These are phyloP conservation scores for Nephelium lappaceum DNA, from an alignment of 345 rosid genomes.

Conservation along the genomic window DNA sequence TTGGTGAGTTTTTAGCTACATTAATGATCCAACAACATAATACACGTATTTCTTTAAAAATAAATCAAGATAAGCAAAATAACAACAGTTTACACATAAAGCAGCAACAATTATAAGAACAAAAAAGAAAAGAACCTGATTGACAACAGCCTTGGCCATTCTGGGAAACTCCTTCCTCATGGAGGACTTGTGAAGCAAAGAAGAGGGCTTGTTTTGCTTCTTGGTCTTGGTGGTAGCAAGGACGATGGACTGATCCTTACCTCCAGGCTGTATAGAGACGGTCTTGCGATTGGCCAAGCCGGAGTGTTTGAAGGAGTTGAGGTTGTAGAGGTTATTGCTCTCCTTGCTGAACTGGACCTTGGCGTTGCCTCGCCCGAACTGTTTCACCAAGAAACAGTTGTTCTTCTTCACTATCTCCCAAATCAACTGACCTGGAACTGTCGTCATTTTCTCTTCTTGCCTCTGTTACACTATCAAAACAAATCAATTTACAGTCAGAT, in stretches of 20 bases:
- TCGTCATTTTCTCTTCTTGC: constrained; percentile 43
- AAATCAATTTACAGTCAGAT: not conserved
- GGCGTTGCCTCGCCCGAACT: constrained; percentile 70
- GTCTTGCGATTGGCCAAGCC: constrained; percentile 74
- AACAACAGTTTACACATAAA: not conserved
- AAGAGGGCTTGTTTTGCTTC: constrained; percentile 74
- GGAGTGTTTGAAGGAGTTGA: constrained; percentile 81
- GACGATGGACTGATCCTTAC: constrained; percentile 50
- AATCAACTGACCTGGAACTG: constrained; percentile 70
- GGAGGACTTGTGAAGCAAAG: constrained; percentile 60
- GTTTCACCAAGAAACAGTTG: constrained; percentile 74
- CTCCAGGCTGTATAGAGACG: constrained; percentile 53
- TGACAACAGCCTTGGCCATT: constrained; percentile 71
- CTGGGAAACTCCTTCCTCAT: constrained; percentile 71
- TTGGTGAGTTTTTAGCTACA: not conserved
- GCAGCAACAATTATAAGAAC: too few species aligned
- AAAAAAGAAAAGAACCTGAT: constrained; percentile 49
- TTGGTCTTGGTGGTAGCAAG: constrained; percentile 69
- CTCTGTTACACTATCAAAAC: not conserved
- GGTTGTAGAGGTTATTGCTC: constrained; percentile 71
- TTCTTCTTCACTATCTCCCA: constrained; percentile 86
- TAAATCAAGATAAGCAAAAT: not conserved
- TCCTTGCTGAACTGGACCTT: constrained; percentile 74
- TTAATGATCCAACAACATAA: not conserved
- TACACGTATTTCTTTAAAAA: not conserved